Evolutionary conservation across 2,329 filamentous ascomycete genomes (phyloP), one percentile per base, ranked within the genome.

Genomic region (Orbilia javanica): DNA sequence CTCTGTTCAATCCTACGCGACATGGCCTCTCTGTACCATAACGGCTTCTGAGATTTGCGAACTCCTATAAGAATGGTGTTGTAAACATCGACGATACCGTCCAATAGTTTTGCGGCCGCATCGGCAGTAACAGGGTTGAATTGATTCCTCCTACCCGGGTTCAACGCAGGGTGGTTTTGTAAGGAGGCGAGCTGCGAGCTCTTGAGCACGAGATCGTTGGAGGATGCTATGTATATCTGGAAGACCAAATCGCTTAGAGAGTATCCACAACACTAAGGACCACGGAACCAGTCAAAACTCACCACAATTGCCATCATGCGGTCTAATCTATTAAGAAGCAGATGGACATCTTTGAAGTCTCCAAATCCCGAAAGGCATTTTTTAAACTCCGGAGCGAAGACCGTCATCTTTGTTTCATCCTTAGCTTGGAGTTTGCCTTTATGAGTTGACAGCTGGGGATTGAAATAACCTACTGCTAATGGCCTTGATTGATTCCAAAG

Each of bases 1-100:
- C 39, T 36, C n/a, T 11, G 10, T 27, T 69, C 50, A 1, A 69
- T 11, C 27, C 65, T 60, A 10, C 65, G 65, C 7, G 11, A 20
- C 52, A 69, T 69, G 1, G 52, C 65, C 10, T 57, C 15, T 34
- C 34, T 60, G 15, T 69, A 69, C 65, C 65, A 69, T 11, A 27
- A 55, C 0, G 27, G 18, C 10, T 8, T n/a, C n/a, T 29, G 20
- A 6, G 18, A 18, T 2, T 2, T 3, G 4, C 42, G 42, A 44
- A 18, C n/a, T 7, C 15, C 15, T 1, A 10, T 7, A 10, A n/a
- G 7, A 29, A 66, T n/a, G 3, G 36, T 6, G 46, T 39, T 39
- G 13, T 66, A 52, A 25, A 53, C 15, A 8, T 53, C 46, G 20
- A 66, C 29, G 2, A 69, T 60, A 0, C 7, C 22, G 25, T 46